These are phyloP conservation scores for Tulasnella sp. DNA, from an alignment of 768 basidiomycete species.

Conservation along the genomic window DNA sequence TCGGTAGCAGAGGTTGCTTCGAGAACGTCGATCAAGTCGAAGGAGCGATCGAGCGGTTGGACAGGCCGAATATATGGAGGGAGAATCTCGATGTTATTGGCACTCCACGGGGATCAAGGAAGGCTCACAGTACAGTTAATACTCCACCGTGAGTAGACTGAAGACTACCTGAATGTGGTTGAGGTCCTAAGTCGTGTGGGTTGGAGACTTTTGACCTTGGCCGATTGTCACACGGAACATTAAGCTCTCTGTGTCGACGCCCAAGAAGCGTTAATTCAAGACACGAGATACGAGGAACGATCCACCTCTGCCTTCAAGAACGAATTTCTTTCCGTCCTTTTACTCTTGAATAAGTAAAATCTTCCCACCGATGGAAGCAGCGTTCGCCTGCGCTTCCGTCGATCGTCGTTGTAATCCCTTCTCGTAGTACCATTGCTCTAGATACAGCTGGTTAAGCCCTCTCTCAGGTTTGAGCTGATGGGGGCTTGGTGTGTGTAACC, in stretches of 20 bases:
- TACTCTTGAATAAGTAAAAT: constrained; percentile 75
- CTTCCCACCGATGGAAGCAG: constrained; percentile 45
- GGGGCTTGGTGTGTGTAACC: constrained; percentile 70
- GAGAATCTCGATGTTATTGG: constrained; percentile 76
- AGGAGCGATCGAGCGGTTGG: background rate
- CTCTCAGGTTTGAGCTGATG: constrained; percentile 76
- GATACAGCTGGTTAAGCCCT: constrained; percentile 60
- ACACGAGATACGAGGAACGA: background rate
- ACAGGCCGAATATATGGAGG: background rate
- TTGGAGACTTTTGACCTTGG: too few relatives aligned
- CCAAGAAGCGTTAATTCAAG: background rate
- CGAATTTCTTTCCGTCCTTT: constrained; percentile 62
- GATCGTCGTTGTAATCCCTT: too few relatives aligned
- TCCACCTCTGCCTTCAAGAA: constrained; percentile 59
- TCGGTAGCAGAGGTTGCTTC: constrained; percentile 3
- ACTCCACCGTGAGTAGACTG: constrained; percentile 52
- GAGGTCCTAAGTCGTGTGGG: too few relatives aligned
- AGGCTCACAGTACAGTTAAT: constrained; percentile 46
- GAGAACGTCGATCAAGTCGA: constrained; percentile 15
- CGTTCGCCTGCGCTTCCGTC: constrained; percentile 63
- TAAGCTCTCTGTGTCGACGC: constrained; percentile 58
- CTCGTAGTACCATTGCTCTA: constrained; percentile 39
- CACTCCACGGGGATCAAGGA: constrained; percentile 52
- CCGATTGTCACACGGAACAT: constrained; percentile 56
- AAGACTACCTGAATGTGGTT: too few relatives aligned